phyloP scores from a whole-genome alignment of 2,329 filamentous ascomycete species.

The Penicillium expansum region DNA sequence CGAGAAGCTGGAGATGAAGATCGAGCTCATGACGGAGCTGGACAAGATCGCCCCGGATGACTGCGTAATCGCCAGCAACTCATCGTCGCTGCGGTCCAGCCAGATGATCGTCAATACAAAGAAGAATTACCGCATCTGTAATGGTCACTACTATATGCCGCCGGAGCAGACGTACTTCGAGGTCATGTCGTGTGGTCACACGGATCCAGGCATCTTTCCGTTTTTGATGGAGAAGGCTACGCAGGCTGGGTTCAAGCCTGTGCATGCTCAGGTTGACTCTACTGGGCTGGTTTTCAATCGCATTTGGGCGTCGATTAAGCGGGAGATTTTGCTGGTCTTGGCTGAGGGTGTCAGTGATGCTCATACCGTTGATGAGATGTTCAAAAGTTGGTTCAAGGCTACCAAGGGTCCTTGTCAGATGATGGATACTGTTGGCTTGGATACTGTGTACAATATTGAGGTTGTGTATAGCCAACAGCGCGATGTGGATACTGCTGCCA shows the following conservation, averaged over 20 bases:
- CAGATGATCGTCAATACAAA: slow-evolving; percentile 21
- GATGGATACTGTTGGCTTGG: slow-evolving; percentile 25
- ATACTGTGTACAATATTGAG: slow-evolving; percentile 25
- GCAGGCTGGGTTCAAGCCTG: slow-evolving; percentile 16
- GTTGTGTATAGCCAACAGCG: slow-evolving; percentile 15
- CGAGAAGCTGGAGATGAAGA: slow-evolving; percentile 19
- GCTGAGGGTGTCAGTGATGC: slow-evolving; percentile 21
- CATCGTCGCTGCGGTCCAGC: slow-evolving; percentile 17
- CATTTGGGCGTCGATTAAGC: slow-evolving; percentile 21
- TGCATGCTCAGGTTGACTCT: slow-evolving; percentile 16
- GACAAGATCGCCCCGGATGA: slow-evolving; percentile 14
- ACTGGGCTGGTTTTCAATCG: slow-evolving; percentile 21
- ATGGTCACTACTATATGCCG: slow-evolving; percentile 24
- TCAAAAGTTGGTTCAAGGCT: slow-evolving; percentile 21
- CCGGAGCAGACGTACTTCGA: slow-evolving; percentile 20
- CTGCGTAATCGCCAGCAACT: slow-evolving; percentile 19
- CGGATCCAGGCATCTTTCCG: slow-evolving; percentile 17
- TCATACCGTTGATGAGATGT: slow-evolving; percentile 21
- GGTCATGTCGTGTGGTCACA: slow-evolving; percentile 20
- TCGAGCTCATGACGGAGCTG: slow-evolving; percentile 12
- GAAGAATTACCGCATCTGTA: slow-evolving; percentile 23
- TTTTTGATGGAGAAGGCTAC: slow-evolving; percentile 20
- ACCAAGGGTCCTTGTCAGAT: slow-evolving; percentile 21
- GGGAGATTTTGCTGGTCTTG: slow-evolving; percentile 18
- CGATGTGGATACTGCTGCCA: slow-evolving; percentile 6